These are phyloP conservation scores for Verticillium klebahnii DNA, from an alignment of 2,329 filamentous ascomycete species.

Conservation along the genomic window DNA sequence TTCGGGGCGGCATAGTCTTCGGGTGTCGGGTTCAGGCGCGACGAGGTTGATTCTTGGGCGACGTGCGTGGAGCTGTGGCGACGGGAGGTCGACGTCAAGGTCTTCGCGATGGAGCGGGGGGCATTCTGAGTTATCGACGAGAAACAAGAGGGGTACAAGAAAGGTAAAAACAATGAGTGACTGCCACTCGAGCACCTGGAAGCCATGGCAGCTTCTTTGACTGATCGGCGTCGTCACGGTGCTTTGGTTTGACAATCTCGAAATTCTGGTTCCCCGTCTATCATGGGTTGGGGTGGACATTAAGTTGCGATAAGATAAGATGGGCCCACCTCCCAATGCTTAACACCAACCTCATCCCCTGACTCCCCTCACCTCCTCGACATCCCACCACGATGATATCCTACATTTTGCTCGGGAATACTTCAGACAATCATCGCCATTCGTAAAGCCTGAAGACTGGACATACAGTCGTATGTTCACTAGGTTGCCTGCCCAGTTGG, in stretches of 20 bases:
- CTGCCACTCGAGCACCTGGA: constrained; percentile 30
- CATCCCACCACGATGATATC: too few species aligned
- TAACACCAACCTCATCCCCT: not conserved
- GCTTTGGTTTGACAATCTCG: not conserved
- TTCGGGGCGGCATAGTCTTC: constrained; percentile 78
- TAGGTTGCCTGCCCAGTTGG: too few species aligned
- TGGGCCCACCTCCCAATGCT: not conserved
- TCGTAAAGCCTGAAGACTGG: too few species aligned
- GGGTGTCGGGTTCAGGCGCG: constrained; percentile 73
- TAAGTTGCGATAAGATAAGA: not conserved
- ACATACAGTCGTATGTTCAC: too few species aligned
- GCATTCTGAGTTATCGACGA: constrained; percentile 19
- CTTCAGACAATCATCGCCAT: too few species aligned
- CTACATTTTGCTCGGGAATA: too few species aligned
- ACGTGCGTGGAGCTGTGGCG: constrained; percentile 13
- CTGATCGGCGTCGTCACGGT: not conserved
- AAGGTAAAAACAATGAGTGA: constrained; percentile 35
- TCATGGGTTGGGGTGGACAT: not conserved
- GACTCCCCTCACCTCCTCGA: not conserved
- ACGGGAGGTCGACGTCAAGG: constrained; percentile 5
- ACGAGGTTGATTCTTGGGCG: constrained; percentile 10
- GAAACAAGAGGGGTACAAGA: constrained; percentile 46
- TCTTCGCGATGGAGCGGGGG: constrained; percentile 18
- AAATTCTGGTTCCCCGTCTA: not conserved
- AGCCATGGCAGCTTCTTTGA: constrained; percentile 27